Percentiles rank a stretch among this genome's conserved stretches.
phyloP scores from a whole-genome alignment of 2,329 filamentous ascomycete genomes.

The Trichoderma atrobrunneum region DNA sequence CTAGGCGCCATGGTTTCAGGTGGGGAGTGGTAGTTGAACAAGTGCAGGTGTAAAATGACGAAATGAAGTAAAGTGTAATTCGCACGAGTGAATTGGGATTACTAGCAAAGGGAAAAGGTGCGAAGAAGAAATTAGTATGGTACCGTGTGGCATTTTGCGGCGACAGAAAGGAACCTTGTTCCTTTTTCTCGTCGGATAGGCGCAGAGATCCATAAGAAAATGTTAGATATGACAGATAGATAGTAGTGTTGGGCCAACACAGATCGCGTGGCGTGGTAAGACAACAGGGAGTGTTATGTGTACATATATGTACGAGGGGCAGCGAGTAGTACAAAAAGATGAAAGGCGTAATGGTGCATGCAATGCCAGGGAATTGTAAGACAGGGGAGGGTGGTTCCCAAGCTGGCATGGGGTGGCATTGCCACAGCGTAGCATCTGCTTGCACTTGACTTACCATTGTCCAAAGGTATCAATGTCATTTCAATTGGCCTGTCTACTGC shows the following conservation, averaged over 20 bases:
- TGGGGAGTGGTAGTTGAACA: not conserved
- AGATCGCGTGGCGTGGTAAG: not conserved
- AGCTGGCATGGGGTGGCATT: not conserved
- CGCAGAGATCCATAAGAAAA: not conserved
- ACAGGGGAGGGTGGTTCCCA: not conserved
- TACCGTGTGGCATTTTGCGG: not conserved
- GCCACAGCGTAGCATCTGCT: not conserved
- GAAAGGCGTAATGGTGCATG: not conserved
- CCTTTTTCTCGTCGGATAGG: not conserved
- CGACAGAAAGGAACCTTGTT: not conserved
- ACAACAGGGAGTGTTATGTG: not conserved
- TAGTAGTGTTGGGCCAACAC: not conserved
- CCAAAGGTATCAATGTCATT: not conserved
- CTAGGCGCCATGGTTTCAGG: slow-evolving; percentile 23
- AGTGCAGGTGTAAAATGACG: not conserved
- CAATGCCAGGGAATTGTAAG: not conserved
- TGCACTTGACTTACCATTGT: not conserved
- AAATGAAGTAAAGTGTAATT: not conserved
- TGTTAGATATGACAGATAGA: not conserved
- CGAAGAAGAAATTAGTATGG: not conserved
- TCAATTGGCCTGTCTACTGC: not conserved
- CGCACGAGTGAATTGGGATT: not conserved
- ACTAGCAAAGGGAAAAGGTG: not conserved
- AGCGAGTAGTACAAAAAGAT: not conserved
- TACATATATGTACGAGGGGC: not conserved